A percentile compares a stretch with the other conserved stretches of the same genome.
phyloP scores from a whole-genome alignment of 495 filamentous ascomycete species.

The Astrocystis sublimbata region DNA sequence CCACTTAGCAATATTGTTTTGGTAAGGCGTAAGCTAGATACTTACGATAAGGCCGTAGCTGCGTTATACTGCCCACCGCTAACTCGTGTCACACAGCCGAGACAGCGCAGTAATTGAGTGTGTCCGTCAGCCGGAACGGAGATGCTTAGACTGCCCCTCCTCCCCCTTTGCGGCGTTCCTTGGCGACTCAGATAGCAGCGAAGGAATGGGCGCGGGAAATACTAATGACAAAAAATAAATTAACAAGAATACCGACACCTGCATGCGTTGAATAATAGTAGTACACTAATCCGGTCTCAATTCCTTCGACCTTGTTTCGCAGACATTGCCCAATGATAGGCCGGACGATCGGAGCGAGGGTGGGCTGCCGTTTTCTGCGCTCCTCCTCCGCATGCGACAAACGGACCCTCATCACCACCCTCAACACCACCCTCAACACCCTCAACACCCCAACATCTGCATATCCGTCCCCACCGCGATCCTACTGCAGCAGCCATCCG shows the following conservation, averaged over 20 bases:
- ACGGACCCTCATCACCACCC: background rate
- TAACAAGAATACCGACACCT: background rate
- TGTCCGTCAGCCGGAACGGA: too few relatives aligned
- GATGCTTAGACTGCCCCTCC: too few relatives aligned
- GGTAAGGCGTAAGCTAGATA: too few relatives aligned
- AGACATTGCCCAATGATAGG: conserved; percentile 5
- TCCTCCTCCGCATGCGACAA: conserved; percentile 17
- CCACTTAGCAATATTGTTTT: too few relatives aligned
- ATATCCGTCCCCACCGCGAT: too few relatives aligned
- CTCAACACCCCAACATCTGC: background rate
- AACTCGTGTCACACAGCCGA: too few relatives aligned
- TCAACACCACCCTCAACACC: background rate
- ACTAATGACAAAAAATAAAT: background rate
- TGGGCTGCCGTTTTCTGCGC: conserved; percentile 13
- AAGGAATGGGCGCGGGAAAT: too few relatives aligned
- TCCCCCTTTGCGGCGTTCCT: background rate
- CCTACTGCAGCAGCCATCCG: background rate
- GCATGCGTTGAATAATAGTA: background rate
- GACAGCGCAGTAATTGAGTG: too few relatives aligned
- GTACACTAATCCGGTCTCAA: conserved; percentile 11
- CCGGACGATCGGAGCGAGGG: conserved; percentile 2
- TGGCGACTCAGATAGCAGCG: conserved; percentile 3
- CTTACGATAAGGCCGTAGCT: too few relatives aligned
- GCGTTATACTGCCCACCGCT: too few relatives aligned
- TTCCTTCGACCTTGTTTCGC: background rate